Evolutionary conservation across 2,329 filamentous ascomycete genomes (phyloP).

Genomic region (Fusarium continuum): DNA sequence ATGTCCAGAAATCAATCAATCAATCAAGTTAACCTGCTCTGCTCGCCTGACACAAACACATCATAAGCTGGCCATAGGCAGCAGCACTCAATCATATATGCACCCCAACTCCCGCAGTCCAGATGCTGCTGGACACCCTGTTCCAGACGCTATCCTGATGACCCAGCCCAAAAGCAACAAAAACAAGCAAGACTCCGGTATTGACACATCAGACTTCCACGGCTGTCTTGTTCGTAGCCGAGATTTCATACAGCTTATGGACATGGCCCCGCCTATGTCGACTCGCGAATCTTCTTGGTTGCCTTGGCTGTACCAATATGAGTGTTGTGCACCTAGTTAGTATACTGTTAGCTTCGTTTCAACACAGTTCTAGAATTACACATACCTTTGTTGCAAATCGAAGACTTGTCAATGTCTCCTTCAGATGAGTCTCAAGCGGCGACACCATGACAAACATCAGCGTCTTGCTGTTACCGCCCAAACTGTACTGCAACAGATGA

Average conservation of each 20-base stretch:
- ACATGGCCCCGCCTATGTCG: slow-evolving; percentile 32
- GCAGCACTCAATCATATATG: slow-evolving; percentile 37
- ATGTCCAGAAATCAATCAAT: slow-evolving; percentile 37
- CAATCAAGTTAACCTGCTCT: slow-evolving; percentile 20
- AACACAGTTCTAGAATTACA: background rate
- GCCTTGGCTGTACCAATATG: slow-evolving; percentile 90
- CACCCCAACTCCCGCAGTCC: slow-evolving; percentile 39
- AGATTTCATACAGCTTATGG: background rate
- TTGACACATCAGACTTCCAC: background rate
- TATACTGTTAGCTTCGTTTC: slow-evolving; percentile 6
- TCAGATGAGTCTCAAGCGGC: slow-evolving; percentile 87
- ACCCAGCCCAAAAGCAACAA: slow-evolving; percentile 8
- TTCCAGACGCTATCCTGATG: slow-evolving; percentile 26
- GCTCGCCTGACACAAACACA: slow-evolving; percentile 29
- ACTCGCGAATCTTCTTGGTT: slow-evolving; percentile 66
- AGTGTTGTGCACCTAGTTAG: slow-evolving; percentile 86
- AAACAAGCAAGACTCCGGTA: slow-evolving; percentile 7
- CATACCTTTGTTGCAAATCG: slow-evolving; percentile 93
- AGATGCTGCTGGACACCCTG: slow-evolving; percentile 15
- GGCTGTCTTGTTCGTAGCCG: background rate
- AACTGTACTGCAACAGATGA: slow-evolving; percentile 91
- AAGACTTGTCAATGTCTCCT: slow-evolving; percentile 92
- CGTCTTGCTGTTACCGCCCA: slow-evolving; percentile 95
- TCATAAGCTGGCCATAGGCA: slow-evolving; percentile 31
- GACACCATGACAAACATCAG: slow-evolving; percentile 99